Conservation (phyloP, 768 basidiomycete species). For the Tricholoma sp. region DNA sequence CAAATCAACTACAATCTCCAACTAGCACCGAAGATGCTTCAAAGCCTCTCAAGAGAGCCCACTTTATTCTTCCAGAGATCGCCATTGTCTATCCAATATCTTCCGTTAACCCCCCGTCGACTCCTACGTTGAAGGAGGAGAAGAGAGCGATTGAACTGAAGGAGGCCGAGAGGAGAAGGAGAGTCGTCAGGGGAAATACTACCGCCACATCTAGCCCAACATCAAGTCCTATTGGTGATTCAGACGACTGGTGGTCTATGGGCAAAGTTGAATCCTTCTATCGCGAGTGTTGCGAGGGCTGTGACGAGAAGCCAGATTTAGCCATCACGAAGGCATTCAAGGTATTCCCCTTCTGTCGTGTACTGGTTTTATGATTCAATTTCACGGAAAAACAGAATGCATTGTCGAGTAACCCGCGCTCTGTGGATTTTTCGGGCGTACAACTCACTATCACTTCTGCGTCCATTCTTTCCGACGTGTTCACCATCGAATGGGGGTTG, state of each 20-base stretch:
- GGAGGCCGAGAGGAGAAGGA: conserved; percentile 62
- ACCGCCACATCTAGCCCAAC: conserved; percentile 2
- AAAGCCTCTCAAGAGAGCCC: conserved; percentile 77
- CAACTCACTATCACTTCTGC: conserved; percentile 67
- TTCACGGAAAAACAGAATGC: conserved; percentile 37
- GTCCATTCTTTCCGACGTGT: conserved; percentile 83
- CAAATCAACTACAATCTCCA: conserved; percentile 22
- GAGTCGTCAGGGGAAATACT: conserved; percentile 58
- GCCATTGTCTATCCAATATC: conserved; percentile 90
- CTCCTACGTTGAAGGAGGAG: conserved; percentile 74
- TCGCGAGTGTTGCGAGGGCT: conserved; percentile 74
- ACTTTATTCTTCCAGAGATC: conserved; percentile 86
- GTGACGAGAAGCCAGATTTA: conserved; percentile 66
- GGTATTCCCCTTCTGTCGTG: conserved; percentile 33
- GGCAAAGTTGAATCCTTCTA: conserved; percentile 85
- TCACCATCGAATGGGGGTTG: conserved; percentile 91
- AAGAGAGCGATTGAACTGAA: conserved; percentile 73
- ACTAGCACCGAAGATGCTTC: conserved; percentile 34
- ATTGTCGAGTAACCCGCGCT: conserved; percentile 52
- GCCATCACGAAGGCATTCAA: conserved; percentile 67
- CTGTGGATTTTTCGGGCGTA: conserved; percentile 76
- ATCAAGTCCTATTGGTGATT: conserved; percentile 24
- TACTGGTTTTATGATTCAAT: neutral
- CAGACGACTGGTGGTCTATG: conserved; percentile 78
- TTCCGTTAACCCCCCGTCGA: conserved; percentile 77